Percentiles rank a stretch among this genome's conserved stretches.
Evolutionary conservation across 345 rosid genomes (phyloP).

Genomic region (Gossypium rotundifolium): DNA sequence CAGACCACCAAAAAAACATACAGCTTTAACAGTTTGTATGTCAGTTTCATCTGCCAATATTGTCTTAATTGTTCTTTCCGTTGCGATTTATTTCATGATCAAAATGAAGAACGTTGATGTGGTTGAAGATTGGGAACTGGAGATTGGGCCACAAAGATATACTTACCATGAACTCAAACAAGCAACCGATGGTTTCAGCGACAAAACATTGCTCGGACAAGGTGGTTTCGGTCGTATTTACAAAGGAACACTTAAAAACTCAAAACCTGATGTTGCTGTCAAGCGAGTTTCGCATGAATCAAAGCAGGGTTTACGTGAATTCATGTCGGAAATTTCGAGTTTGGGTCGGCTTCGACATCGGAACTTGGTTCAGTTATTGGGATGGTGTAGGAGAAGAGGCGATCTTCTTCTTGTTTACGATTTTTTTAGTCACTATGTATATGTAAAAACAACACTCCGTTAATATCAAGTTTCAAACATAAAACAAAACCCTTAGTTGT

Average conservation of each 20-base stretch:
- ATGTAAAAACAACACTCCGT: too few species aligned
- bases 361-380: constrained; percentile 69
- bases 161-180: constrained; percentile 57
- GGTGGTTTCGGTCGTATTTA: constrained; percentile 88
- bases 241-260: constrained; percentile 48
- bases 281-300: constrained; percentile 72
- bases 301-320: constrained; percentile 74
- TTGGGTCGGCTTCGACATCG: constrained; percentile 88
- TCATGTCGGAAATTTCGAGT: constrained; percentile 72
- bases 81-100: constrained; percentile 21
- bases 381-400: constrained; percentile 66
- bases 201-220: constrained; percentile 54
- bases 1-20: constrained; percentile 21
- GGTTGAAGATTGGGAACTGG: constrained; percentile 71
- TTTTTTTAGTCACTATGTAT: constrained; percentile 11
- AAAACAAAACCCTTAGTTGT: too few species aligned
- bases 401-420: constrained; percentile 79
- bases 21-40: constrained; percentile 23
- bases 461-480: too few species aligned
- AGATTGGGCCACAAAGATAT: constrained; percentile 69
- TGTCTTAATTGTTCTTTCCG: constrained; percentile 5
- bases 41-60: constrained; percentile 29
- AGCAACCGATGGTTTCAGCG: constrained; percentile 66
- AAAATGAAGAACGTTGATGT: constrained; percentile 52
- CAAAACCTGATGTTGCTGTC: constrained; percentile 55